Conservation (phyloP, 768 basidiomycete genomes). For the Ephemerocybe angulata region DNA sequence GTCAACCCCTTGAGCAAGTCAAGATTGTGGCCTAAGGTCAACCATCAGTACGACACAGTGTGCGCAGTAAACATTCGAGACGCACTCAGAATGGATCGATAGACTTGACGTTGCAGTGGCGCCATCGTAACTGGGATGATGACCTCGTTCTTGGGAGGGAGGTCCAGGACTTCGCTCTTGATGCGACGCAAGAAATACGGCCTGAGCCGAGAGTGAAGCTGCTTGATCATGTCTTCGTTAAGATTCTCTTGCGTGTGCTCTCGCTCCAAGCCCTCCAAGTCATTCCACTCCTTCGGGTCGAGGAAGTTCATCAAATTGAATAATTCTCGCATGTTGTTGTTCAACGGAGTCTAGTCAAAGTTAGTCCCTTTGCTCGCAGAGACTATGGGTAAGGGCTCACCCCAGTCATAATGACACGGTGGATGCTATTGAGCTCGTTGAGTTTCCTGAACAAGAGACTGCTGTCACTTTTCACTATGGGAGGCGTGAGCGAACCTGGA, state of each 20-base stretch:
- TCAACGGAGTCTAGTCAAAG: conserved; percentile 72
- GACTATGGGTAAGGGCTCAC: conserved; percentile 34
- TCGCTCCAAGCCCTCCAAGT: conserved; percentile 70
- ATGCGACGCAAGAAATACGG: conserved; percentile 93
- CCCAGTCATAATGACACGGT: conserved; percentile 89
- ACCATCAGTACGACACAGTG: conserved; percentile 6
- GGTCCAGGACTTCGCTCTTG: conserved; percentile 87
- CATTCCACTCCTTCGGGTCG: conserved; percentile 69
- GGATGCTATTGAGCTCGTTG: conserved; percentile 71
- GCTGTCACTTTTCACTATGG: conserved; percentile 75
- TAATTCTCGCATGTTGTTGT: conserved; percentile 94
- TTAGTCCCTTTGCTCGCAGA: conserved; percentile 7
- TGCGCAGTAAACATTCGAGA: conserved; percentile 11
- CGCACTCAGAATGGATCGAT: conserved; percentile 78
- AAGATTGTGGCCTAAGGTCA: conserved; percentile 61
- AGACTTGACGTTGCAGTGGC: conserved; percentile 82
- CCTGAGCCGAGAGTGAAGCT: conserved; percentile 72
- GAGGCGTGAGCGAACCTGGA: not conserved
- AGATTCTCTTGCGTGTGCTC: conserved; percentile 62
- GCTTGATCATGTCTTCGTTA: conserved; percentile 73
- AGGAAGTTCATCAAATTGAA: conserved; percentile 98
- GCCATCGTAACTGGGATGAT: conserved; percentile 90
- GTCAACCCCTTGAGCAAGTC: conserved; percentile 61
- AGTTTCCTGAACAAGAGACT: conserved; percentile 80
- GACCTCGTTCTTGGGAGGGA: conserved; percentile 94